Evolutionary conservation across 345 rosid genomes (phyloP).

Genomic region (sweet orange (Citrus sinensis)): DNA sequence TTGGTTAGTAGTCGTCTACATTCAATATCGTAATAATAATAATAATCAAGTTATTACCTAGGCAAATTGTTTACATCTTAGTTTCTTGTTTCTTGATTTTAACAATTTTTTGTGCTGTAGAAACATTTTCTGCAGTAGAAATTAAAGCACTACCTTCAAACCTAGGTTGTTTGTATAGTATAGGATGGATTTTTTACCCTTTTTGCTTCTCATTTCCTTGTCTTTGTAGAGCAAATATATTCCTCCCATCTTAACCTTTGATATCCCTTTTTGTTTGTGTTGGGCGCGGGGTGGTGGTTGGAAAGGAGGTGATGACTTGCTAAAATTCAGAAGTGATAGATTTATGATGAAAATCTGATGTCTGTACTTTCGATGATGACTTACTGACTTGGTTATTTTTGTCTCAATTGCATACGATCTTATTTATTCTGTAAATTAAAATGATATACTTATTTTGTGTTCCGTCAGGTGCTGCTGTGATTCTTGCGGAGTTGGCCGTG

Average conservation of each 20-base stretch:
- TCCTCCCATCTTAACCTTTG: not conserved
- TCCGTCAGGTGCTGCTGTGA: conserved; percentile 76
- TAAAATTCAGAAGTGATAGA: not conserved
- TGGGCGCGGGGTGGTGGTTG: too few relatives aligned
- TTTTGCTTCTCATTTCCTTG: not conserved
- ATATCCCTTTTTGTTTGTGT: too few relatives aligned
- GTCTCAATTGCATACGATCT: not conserved
- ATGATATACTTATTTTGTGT: not conserved
- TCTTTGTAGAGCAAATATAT: not conserved
- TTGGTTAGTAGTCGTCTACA: not conserved
- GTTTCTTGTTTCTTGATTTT: not conserved
- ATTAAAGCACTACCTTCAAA: not conserved
- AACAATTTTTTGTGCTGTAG: not conserved
- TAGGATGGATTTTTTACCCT: not conserved
- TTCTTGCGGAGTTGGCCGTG: conserved; percentile 88
- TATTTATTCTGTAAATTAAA: not conserved
- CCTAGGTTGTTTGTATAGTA: not conserved
- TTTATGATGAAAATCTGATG: not conserved
- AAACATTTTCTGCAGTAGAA: not conserved
- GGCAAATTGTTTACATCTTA: not conserved
- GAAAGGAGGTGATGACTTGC: not conserved
- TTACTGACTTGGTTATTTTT: not conserved
- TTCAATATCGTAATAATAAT: not conserved
- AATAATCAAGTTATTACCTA: not conserved
- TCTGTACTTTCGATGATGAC: not conserved